These are phyloP conservation scores for Rhodotorula sp. DNA, from an alignment of 1,284 basidiomycete species.

Conservation along the genomic window DNA sequence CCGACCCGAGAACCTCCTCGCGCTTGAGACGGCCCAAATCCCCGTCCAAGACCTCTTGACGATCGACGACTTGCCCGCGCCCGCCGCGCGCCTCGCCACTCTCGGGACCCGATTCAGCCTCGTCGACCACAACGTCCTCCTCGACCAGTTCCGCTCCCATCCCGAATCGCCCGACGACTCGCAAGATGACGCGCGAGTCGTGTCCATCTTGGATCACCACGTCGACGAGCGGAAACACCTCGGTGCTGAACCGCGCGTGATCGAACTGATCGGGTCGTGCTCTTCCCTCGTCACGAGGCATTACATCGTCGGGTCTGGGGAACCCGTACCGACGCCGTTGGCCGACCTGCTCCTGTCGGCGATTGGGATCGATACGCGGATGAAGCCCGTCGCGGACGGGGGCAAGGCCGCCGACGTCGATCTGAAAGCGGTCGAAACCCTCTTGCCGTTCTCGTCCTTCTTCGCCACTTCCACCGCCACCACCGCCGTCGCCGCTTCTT, in stretches of 20 bases:
- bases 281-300: constrained; percentile 68
- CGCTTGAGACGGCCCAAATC: constrained; percentile 62
- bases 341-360: constrained; percentile 74
- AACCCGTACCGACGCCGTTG: constrained; percentile 55
- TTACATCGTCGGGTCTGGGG: constrained; percentile 43
- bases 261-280: constrained; percentile 69
- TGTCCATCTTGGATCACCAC: constrained; percentile 89
- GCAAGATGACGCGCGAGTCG: constrained; percentile 55
- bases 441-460: constrained; percentile 51
- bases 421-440: constrained; percentile 60
- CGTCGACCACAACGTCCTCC: constrained; percentile 82
- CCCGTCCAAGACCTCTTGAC: constrained; percentile 58
- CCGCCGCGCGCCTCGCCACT: constrained; percentile 22
- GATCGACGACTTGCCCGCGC: constrained; percentile 49
- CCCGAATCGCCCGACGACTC: constrained; percentile 37
- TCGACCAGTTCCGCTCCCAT: constrained; percentile 55
- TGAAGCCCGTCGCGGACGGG: constrained; percentile 55
- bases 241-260: constrained; percentile 62
- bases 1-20: constrained; percentile 81
- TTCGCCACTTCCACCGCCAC: constrained; percentile 8
- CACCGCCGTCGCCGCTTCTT: background rate
- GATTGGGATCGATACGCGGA: constrained; percentile 76
- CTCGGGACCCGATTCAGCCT: constrained; percentile 59
- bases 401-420: constrained; percentile 71
- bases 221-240: constrained; percentile 72